Evolutionary conservation across 2,329 filamentous ascomycete species (phyloP).

Genomic region (Pestalotiopsis sp.): DNA sequence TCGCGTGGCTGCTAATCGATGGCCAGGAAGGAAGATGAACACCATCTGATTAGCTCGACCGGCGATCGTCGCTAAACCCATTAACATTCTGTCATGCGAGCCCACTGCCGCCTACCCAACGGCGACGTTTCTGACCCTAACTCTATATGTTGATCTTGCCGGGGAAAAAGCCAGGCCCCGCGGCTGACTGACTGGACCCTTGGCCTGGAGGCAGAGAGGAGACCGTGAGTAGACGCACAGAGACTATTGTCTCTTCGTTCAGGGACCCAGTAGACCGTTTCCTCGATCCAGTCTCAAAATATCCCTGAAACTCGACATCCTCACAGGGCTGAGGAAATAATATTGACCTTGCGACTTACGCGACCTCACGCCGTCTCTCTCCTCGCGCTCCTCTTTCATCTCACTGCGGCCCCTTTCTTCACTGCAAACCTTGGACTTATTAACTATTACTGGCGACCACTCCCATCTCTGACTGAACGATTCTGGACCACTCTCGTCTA

Average conservation of each 20-base stretch:
- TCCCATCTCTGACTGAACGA: background rate
- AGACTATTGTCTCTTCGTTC: background rate
- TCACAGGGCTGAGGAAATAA: constrained; percentile 3
- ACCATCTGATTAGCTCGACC: background rate
- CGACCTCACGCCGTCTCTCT: background rate
- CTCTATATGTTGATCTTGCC: background rate
- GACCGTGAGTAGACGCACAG: background rate
- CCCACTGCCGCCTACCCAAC: background rate
- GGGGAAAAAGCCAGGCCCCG: background rate
- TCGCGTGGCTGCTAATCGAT: background rate
- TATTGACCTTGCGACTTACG: background rate
- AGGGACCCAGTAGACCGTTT: constrained; percentile 1
- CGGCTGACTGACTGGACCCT: background rate
- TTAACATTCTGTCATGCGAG: background rate
- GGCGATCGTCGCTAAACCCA: background rate
- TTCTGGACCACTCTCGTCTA: background rate
- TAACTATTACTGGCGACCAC: background rate
- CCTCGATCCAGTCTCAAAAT: background rate
- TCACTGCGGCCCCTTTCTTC: background rate
- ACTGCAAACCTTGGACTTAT: background rate
- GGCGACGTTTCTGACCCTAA: background rate
- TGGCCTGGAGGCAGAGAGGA: background rate
- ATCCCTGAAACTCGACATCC: background rate
- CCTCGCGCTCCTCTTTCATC: background rate
- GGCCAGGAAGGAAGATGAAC: background rate